A percentile compares a stretch with the other conserved stretches of the same genome.
Conservation (phyloP, 2,329 filamentous ascomycete genomes). For the Pseudogymnoascus sp. region DNA sequence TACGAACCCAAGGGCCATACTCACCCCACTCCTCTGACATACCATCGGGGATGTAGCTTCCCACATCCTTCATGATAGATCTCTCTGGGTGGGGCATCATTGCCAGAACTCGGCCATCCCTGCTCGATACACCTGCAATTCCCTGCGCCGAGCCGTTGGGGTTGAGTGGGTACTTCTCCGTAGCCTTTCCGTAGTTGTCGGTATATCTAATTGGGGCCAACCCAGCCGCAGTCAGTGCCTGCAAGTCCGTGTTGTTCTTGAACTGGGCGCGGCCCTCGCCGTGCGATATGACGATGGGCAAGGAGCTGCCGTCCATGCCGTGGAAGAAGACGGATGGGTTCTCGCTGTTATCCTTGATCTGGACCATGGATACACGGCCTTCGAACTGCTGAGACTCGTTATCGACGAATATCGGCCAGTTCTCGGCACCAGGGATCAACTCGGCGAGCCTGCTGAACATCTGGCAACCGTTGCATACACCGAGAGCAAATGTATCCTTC, state of each 20-base stretch:
- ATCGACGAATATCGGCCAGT: conserved; percentile 81
- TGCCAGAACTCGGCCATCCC: conserved; percentile 60
- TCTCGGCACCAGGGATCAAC: conserved; percentile 74
- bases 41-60: conserved; percentile 55
- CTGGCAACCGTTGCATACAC: conserved; percentile 96
- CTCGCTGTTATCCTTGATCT: conserved; percentile 57
- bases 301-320: conserved; percentile 72
- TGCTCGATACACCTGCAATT: conserved; percentile 59
- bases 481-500: conserved; percentile 82
- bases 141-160: conserved; percentile 65
- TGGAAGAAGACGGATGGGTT: conserved; percentile 75
- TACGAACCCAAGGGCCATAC: conserved; percentile 60
- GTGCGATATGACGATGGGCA: conserved; percentile 85
- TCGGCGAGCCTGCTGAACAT: conserved; percentile 79
- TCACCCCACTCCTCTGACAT: conserved; percentile 58
- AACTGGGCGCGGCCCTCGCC: conserved; percentile 82
- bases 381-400: conserved; percentile 88
- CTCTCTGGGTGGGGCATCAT: conserved; percentile 72
- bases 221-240: conserved; percentile 54
- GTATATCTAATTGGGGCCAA: conserved; percentile 76
- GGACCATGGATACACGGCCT: conserved; percentile 78
- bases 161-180: conserved; percentile 82
- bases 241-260: conserved; percentile 43
- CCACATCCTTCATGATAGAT: conserved; percentile 58
- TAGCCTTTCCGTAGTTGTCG: conserved; percentile 69